Percentiles rank a stretch among this genome's conserved stretches.
Conservation (phyloP, 2,329 filamentous ascomycete genomes). For the Huntiella abstrusa region DNA sequence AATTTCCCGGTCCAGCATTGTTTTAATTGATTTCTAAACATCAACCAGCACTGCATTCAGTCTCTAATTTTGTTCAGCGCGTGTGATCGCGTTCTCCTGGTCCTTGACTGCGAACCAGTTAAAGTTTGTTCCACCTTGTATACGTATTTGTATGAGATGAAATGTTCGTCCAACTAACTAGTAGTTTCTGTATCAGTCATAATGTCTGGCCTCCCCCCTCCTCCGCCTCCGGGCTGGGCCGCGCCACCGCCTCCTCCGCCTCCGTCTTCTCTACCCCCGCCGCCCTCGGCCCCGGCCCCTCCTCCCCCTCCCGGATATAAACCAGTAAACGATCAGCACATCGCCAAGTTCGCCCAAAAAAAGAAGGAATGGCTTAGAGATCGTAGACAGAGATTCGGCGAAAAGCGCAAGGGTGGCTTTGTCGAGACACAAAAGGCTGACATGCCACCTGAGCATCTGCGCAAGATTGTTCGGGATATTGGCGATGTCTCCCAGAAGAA, state of each 20-base stretch:
- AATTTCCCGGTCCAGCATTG: background rate
- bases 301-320: slow-evolving; percentile 71
- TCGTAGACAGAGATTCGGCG: slow-evolving; percentile 82
- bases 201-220: slow-evolving; percentile 35
- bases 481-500: slow-evolving; percentile 99
- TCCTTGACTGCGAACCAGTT: slow-evolving; percentile 1
- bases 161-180: background rate
- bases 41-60: background rate
- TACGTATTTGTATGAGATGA: background rate
- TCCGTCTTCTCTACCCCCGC: slow-evolving; percentile 35
- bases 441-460: slow-evolving; percentile 93
- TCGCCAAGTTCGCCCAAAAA: slow-evolving; percentile 93
- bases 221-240: slow-evolving; percentile 40
- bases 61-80: slow-evolving; percentile 4
- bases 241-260: slow-evolving; percentile 35
- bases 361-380: slow-evolving; percentile 95
- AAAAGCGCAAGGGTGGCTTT: slow-evolving; percentile 91
- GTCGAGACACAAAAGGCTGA: slow-evolving; percentile 97
- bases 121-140: slow-evolving; percentile 1
- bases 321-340: slow-evolving; percentile 61
- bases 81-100: slow-evolving; percentile 10
- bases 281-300: slow-evolving; percentile 37
- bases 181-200: slow-evolving; percentile 12
- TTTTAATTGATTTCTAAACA: slow-evolving; percentile 7
- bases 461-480: slow-evolving; percentile 96